phyloP scores from a whole-genome alignment of 2,329 filamentous ascomycete genomes.

The Pseudomassariella vexata region DNA sequence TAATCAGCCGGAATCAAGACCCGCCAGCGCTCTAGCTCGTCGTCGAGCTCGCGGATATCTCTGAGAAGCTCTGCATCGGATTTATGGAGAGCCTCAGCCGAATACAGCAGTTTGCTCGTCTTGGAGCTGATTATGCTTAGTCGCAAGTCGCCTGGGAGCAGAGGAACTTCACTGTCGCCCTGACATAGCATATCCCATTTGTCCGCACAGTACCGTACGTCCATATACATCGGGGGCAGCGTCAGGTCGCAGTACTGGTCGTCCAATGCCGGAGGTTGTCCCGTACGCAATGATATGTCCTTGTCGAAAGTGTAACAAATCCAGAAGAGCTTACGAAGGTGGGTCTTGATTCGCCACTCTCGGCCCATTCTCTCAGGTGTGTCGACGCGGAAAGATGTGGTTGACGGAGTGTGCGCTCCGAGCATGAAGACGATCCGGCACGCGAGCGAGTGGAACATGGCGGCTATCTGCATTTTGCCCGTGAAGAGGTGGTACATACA shows the following conservation, averaged over 20 bases:
- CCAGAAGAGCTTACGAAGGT: conserved; percentile 45
- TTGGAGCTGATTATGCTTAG: conserved; percentile 48
- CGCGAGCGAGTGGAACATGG: conserved; percentile 36
- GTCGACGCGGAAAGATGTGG: conserved; percentile 8
- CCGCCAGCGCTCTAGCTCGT: conserved; percentile 50
- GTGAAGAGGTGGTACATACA: conserved; percentile 35
- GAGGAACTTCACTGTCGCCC: conserved; percentile 14
- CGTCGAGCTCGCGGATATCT: conserved; percentile 50
- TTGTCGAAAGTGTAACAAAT: conserved; percentile 49
- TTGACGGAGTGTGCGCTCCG: conserved; percentile 36
- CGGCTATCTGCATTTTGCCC: conserved; percentile 38
- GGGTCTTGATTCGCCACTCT: conserved; percentile 20
- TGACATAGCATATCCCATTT: too few species aligned
- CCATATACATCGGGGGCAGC: conserved; percentile 35
- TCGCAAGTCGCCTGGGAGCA: conserved; percentile 41
- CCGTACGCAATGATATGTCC: conserved; percentile 46
- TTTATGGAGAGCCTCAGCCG: conserved; percentile 38
- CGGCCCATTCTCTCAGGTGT: neutral
- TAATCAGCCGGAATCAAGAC: conserved; percentile 36
- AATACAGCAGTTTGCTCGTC: conserved; percentile 42
- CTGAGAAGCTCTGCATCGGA: conserved; percentile 47
- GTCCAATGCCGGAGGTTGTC: conserved; percentile 43
- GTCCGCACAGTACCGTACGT: too few species aligned
- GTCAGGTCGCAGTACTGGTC: conserved; percentile 49
- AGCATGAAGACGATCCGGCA: conserved; percentile 43